Conservation (phyloP, 441 rosid genomes). For the Daphne laureola region DNA sequence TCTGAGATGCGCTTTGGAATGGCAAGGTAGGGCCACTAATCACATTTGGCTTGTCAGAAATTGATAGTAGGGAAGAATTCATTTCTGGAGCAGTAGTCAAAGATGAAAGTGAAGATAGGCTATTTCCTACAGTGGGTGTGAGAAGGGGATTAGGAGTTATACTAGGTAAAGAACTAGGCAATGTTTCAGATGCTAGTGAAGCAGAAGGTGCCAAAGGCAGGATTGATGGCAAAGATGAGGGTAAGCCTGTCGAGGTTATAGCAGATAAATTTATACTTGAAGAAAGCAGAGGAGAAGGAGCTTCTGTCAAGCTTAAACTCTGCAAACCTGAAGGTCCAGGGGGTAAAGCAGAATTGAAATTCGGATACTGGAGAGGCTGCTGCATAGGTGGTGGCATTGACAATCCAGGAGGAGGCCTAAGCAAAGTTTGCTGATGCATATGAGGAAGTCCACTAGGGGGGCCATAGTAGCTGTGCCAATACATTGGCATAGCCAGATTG, state of each 20-base stretch:
- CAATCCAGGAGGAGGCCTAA: constrained; percentile 66
- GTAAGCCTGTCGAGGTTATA: constrained; percentile 21
- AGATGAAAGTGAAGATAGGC: constrained; percentile 39
- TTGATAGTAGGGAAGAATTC: constrained; percentile 29
- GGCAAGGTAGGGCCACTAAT: constrained; percentile 35
- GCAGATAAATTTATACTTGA: constrained; percentile 22
- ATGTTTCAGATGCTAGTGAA: constrained; percentile 47
- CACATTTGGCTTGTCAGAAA: constrained; percentile 35
- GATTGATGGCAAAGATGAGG: constrained; percentile 31
- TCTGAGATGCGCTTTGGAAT: constrained; percentile 31
- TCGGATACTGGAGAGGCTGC: constrained; percentile 69
- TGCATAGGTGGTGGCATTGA: constrained; percentile 62
- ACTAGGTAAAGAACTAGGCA: constrained; percentile 35
- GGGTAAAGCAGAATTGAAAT: constrained; percentile 47
- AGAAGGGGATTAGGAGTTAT: constrained; percentile 40
- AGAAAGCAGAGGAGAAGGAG: constrained; percentile 41
- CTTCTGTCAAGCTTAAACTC: constrained; percentile 44
- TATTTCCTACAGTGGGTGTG: constrained; percentile 30
- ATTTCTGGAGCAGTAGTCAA: constrained; percentile 41
- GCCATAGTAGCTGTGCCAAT: constrained; percentile 83
- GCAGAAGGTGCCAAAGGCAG: constrained; percentile 43
- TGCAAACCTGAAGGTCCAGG: constrained; percentile 40
- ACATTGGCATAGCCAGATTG: constrained; percentile 68
- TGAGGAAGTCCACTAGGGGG: constrained; percentile 74
- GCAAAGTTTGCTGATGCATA: constrained; percentile 72